These are phyloP conservation scores for Cardamine resedifolia DNA, from an alignment of 345 rosid genomes.

Conservation along the genomic window DNA sequence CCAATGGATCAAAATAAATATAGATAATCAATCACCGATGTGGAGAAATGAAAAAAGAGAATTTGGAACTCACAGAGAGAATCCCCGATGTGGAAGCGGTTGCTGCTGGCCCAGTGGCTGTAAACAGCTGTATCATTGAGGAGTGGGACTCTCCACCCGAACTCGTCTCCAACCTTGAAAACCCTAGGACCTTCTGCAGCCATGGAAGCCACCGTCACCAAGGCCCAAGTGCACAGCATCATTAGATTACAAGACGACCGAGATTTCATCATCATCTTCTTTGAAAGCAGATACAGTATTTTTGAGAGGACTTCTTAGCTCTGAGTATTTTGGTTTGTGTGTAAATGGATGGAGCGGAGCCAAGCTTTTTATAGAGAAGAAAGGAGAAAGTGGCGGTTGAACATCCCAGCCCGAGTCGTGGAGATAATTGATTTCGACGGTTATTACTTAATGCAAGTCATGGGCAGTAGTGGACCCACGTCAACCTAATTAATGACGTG, in stretches of 20 bases:
- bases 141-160: conserved; percentile 66
- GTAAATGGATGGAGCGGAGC: too few relatives aligned
- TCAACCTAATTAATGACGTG: conserved; percentile 20
- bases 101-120: conserved; percentile 57
- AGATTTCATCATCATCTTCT: conserved; percentile 14
- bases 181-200: conserved; percentile 41
- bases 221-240: conserved; percentile 10
- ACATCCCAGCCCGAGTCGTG: too few relatives aligned
- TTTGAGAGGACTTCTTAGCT: too few relatives aligned
- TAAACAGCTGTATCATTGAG: conserved; percentile 47
- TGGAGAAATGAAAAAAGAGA: conserved; percentile 38
- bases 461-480: conserved; percentile 1
- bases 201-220: conserved; percentile 11
- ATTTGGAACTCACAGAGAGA: conserved; percentile 50
- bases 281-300: too few relatives aligned
- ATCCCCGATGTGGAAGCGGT: conserved; percentile 70
- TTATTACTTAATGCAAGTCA: too few relatives aligned
- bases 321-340: too few relatives aligned
- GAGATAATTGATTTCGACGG: too few relatives aligned
- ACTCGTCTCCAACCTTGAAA: conserved; percentile 61
- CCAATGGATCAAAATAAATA: not conserved
- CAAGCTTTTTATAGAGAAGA: too few relatives aligned
- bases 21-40: conserved; percentile 62
- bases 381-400: too few relatives aligned
- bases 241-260: not conserved